Conservation (phyloP, 306 rosid genomes). For the Inga laurina region DNA sequence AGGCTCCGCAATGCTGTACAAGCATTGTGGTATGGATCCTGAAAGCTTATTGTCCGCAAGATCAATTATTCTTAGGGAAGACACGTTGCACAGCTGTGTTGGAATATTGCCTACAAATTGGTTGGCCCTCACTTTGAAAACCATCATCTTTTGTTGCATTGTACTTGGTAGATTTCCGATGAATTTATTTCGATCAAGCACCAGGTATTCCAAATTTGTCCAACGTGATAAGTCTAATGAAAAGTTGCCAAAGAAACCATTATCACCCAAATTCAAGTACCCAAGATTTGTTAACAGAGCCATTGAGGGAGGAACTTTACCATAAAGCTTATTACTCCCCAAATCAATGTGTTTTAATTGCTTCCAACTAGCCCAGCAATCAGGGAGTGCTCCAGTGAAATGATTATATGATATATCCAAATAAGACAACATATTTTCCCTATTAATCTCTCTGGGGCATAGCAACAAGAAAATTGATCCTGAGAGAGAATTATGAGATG, state of each 20-base stretch:
- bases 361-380: neutral
- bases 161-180: neutral
- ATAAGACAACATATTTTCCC: neutral
- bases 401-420: slow-evolving; percentile 20
- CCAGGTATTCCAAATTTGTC: neutral
- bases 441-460: neutral
- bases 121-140: neutral
- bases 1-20: neutral
- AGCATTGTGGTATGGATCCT: neutral
- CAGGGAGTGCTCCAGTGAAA: neutral
- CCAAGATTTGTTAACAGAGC: neutral
- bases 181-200: neutral
- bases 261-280: neutral
- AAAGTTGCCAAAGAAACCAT: neutral
- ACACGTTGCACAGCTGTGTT: neutral
- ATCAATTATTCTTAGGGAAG: neutral
- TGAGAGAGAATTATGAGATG: neutral
- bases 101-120: neutral
- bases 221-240: neutral
- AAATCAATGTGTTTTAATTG: neutral
- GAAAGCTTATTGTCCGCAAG: neutral
- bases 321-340: slow-evolving; percentile 7
- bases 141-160: neutral
- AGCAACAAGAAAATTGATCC: neutral
- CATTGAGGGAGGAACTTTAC: slow-evolving; percentile 26